These are phyloP conservation scores for Pyrenula massariospora DNA, from an alignment of 495 filamentous ascomycete species.

Conservation along the genomic window DNA sequence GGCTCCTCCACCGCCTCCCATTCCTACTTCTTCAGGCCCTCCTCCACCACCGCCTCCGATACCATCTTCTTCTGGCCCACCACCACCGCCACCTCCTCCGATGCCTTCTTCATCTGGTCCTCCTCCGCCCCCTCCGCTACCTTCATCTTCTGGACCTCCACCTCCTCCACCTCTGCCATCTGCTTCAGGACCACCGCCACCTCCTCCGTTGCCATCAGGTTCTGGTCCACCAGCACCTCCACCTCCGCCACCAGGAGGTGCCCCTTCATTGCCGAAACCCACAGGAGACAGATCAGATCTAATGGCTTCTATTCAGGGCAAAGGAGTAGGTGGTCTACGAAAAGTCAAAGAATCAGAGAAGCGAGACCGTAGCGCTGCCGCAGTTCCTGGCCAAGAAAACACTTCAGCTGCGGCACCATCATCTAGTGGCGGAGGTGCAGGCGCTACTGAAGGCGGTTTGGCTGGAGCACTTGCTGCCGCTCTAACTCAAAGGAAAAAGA, in stretches of 20 bases:
- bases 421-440: constrained; percentile 28
- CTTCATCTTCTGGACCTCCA: constrained; percentile 10
- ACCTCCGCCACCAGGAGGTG: constrained; percentile 53
- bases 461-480: constrained; percentile 72
- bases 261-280: constrained; percentile 36
- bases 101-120: constrained; percentile 2
- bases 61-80: neutral
- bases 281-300: constrained; percentile 50
- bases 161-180: constrained; percentile 24
- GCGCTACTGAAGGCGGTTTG: constrained; percentile 53
- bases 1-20: constrained; percentile 33
- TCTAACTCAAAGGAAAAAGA: constrained; percentile 69
- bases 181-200: constrained; percentile 39
- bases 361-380: constrained; percentile 65
- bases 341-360: constrained; percentile 71
- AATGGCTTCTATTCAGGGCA: constrained; percentile 69
- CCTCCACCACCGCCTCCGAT: constrained; percentile 12
- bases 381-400: constrained; percentile 46
- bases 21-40: constrained; percentile 5
- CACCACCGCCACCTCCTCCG: constrained; percentile 16
- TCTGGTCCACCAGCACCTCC: constrained; percentile 53
- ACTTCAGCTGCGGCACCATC: constrained; percentile 32
- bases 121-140: constrained; percentile 17
- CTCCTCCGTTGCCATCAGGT: constrained; percentile 30
- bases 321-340: constrained; percentile 55